Evolutionary conservation across 805 yeast species (phyloP).

Genomic region (Ogataea salicorniae): DNA sequence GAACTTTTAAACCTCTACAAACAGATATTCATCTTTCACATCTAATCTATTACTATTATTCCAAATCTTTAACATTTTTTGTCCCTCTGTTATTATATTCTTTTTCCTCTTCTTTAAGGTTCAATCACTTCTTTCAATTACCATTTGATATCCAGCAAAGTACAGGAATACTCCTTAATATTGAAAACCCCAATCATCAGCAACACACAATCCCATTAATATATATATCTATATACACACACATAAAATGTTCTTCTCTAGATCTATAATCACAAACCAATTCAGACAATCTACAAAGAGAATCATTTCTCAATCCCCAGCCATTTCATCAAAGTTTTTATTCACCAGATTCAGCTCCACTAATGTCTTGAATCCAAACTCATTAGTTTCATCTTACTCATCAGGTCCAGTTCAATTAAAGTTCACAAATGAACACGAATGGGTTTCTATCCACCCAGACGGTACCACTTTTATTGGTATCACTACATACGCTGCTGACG

Average conservation of each 20-base stretch:
- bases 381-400: slow-evolving; percentile 28
- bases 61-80: no score
- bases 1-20: no score
- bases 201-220: background rate
- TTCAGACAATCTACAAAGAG: background rate
- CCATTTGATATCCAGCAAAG: no score
- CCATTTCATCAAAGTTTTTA: background rate
- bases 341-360: slow-evolving; percentile 18
- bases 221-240: background rate
- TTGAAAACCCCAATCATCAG: no score
- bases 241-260: slow-evolving; percentile 1
- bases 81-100: no score
- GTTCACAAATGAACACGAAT: slow-evolving; percentile 90
- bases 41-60: no score
- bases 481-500: slow-evolving; percentile 91
- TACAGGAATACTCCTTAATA: no score
- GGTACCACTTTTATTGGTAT: slow-evolving; percentile 84
- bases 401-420: slow-evolving; percentile 46
- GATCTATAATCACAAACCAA: background rate
- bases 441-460: slow-evolving; percentile 84
- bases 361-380: slow-evolving; percentile 28
- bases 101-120: no score
- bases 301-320: background rate
- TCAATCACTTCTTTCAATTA: no score
- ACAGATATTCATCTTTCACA: no score